Percentiles rank a stretch among this genome's conserved stretches.
Conservation (phyloP, 2,329 filamentous ascomycete genomes). For the Sclerotinia borealis region DNA sequence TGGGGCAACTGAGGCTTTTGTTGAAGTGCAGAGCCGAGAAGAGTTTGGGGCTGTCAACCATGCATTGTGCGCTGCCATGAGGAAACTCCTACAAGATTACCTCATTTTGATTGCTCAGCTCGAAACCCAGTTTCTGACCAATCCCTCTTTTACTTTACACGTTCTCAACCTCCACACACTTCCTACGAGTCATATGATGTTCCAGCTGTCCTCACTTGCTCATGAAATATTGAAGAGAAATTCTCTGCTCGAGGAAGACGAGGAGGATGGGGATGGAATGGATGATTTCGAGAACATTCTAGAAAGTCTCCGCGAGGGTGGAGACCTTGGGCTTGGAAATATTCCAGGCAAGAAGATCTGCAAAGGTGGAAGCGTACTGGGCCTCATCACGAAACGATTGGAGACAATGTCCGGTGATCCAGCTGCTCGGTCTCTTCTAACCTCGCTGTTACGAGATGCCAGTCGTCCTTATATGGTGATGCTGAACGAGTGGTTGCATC, state of each 20-base stretch:
- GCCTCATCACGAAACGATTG: conserved; percentile 75
- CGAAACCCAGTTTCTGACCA: conserved; percentile 87
- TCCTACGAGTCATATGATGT: conserved; percentile 84
- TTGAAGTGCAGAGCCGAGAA: conserved; percentile 88
- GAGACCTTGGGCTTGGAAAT: conserved; percentile 70
- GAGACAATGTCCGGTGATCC: conserved; percentile 92
- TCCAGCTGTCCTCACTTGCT: conserved; percentile 80
- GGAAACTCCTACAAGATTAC: conserved; percentile 89
- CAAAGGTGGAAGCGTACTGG: conserved; percentile 94
- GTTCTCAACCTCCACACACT: conserved; percentile 88
- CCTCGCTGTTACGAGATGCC: conserved; percentile 75
- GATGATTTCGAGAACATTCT: conserved; percentile 90
- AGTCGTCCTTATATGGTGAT: conserved; percentile 95
- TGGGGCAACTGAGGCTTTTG: conserved; percentile 81
- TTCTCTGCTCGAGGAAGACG: conserved; percentile 75
- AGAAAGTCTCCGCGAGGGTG: conserved; percentile 80
- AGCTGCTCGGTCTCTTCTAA: conserved; percentile 74
- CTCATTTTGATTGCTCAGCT: conserved; percentile 87
- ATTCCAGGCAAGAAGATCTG: conserved; percentile 86
- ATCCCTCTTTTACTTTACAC: conserved; percentile 83
- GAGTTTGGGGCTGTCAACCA: conserved; percentile 95
- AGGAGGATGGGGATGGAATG: conserved; percentile 54
- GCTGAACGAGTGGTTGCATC: conserved; percentile 98
- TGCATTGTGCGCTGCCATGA: conserved; percentile 88
- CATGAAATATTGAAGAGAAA: conserved; percentile 86